These are phyloP conservation scores for Debaryomyces subglobosus DNA, from an alignment of 1,139 yeast genomes.

Conservation along the genomic window DNA sequence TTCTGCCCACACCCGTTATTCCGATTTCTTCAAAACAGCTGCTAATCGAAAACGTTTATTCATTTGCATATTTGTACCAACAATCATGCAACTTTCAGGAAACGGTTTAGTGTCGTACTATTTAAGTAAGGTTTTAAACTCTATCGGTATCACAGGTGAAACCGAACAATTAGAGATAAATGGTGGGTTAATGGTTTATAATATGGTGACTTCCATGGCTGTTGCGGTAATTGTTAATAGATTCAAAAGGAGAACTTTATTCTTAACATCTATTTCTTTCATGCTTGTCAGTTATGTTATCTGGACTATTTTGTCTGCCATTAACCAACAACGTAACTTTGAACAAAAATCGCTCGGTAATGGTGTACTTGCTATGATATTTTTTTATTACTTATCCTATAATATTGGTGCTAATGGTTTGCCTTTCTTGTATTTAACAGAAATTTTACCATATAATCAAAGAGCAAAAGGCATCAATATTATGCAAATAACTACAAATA, in stretches of 20 bases:
- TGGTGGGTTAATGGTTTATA: conserved; percentile 47
- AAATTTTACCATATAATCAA: conserved; percentile 47
- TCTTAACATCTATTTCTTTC: conserved; percentile 35
- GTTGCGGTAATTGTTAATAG: conserved; percentile 33
- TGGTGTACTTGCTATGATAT: conserved; percentile 51
- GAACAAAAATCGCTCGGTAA: conserved; percentile 36
- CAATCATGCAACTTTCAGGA: conserved; percentile 53
- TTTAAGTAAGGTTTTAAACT: conserved; percentile 47
- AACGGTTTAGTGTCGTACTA: conserved; percentile 57
- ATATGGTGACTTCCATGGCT: conserved; percentile 36
- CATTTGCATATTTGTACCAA: conserved; percentile 34
- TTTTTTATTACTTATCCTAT: conserved; percentile 42
- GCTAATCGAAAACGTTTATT: conserved; percentile 50
- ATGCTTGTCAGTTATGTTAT: conserved; percentile 44
- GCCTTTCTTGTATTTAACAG: conserved; percentile 44
- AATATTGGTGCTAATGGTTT: conserved; percentile 45
- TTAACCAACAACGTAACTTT: conserved; percentile 41
- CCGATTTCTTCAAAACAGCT: conserved; percentile 36
- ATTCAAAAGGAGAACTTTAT: conserved; percentile 49
- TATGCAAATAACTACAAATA: conserved; percentile 30
- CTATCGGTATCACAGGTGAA: conserved; percentile 51
- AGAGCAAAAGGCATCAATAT: conserved; percentile 49
- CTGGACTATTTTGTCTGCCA: conserved; percentile 43
- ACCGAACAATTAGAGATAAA: conserved; percentile 50
- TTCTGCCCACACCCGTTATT: conserved; percentile 29